phyloP scores from a whole-genome alignment of 768 basidiomycete genomes.

The Tricholoma flavovirens region DNA sequence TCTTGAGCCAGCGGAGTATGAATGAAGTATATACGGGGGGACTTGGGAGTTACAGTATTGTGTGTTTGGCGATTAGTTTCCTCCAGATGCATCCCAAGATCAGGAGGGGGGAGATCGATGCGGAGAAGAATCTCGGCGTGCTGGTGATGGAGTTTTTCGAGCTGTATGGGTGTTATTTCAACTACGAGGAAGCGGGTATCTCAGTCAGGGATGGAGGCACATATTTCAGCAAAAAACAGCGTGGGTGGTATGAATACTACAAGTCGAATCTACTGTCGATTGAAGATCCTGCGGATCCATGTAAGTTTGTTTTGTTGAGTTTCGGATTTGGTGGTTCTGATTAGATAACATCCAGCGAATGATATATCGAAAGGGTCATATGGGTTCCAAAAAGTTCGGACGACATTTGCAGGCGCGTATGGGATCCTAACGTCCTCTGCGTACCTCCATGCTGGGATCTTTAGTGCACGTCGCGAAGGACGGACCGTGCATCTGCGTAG shows the following conservation, averaged over 20 bases:
- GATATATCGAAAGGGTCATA: conserved; percentile 91
- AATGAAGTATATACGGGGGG: conserved; percentile 99
- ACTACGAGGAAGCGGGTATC: conserved; percentile 86
- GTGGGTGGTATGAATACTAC: conserved; percentile 74
- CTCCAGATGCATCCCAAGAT: conserved; percentile 98
- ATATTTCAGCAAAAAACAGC: conserved; percentile 76
- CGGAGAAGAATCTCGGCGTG: conserved; percentile 86
- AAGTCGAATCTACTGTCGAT: conserved; percentile 65
- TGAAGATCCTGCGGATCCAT: conserved; percentile 87
- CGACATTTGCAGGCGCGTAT: conserved; percentile 78
- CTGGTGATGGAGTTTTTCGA: conserved; percentile 97
- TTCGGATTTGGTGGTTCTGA: conserved; percentile 1
- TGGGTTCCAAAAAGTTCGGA: conserved; percentile 74
- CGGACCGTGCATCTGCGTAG: conserved; percentile 38
- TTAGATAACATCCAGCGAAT: conserved; percentile 51
- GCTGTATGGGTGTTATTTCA: conserved; percentile 88
- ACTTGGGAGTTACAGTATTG: conserved; percentile 89
- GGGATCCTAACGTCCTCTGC: conserved; percentile 73
- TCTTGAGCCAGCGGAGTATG: conserved; percentile 84
- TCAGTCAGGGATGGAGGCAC: conserved; percentile 82
- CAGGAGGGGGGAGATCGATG: conserved; percentile 80
- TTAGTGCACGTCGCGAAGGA: conserved; percentile 51
- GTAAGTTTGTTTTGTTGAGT: no score
- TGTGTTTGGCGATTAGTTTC: conserved; percentile 90
- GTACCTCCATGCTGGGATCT: conserved; percentile 56